These are phyloP conservation scores for Sporisorium reilianum DNA, from an alignment of 1,284 basidiomycete species.

Conservation along the genomic window DNA sequence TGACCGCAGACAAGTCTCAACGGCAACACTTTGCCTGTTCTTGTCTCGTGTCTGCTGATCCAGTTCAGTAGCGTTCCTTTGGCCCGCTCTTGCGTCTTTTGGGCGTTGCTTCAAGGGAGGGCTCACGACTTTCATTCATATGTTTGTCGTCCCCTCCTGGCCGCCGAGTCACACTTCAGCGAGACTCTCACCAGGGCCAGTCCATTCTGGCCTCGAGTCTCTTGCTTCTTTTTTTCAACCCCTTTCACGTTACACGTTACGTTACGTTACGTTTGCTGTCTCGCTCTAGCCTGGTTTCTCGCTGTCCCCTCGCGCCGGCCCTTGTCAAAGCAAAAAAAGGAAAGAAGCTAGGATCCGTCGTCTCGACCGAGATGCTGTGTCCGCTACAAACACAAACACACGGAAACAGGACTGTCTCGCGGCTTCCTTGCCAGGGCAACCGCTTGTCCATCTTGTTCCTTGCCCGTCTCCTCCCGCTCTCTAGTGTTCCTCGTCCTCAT, in stretches of 20 bases:
- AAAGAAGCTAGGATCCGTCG: conserved; percentile 1
- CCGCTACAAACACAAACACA: background rate
- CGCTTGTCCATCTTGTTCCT: background rate
- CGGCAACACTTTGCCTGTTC: conserved; percentile 5
- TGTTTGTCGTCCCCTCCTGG: background rate
- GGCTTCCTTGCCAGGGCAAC: background rate
- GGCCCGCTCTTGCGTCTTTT: conserved; percentile 25
- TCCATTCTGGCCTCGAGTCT: conserved; percentile 2
- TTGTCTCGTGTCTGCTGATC: background rate
- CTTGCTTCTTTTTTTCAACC: background rate
- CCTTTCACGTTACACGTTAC: background rate
- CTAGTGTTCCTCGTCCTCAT: background rate
- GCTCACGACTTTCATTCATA: background rate
- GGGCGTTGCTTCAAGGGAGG: background rate
- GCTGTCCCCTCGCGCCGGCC: conserved; percentile 9
- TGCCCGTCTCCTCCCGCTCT: background rate
- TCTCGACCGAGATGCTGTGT: conserved; percentile 1
- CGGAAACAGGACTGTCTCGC: background rate
- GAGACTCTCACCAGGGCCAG: conserved; percentile 3
- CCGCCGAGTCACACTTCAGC: conserved; percentile 4
- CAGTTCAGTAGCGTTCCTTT: conserved; percentile 17
- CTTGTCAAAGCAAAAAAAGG: conserved; percentile 5
- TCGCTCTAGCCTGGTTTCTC: conserved; percentile 16
- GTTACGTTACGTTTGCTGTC: too few species aligned
- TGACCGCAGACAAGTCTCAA: conserved; percentile 1